Conservation (phyloP, 192 early-diverging fungal species). For the Diversispora eburnea region DNA sequence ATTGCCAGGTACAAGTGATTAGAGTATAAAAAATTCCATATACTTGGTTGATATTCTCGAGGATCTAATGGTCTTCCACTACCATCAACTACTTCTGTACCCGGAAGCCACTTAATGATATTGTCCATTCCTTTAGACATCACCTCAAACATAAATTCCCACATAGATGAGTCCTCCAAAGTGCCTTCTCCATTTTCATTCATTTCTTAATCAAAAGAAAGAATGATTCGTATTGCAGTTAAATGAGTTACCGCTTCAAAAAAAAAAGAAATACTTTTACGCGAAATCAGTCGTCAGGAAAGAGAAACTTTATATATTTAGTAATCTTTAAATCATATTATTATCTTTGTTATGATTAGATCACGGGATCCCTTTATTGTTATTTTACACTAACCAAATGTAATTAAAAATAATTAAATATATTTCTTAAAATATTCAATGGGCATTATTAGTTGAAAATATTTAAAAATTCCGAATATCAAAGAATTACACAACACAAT, state of each 20-base stretch:
- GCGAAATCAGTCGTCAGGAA: too few relatives aligned
- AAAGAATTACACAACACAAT: too few relatives aligned
- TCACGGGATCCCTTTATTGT: too few relatives aligned
- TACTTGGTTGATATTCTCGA: constrained; percentile 19
- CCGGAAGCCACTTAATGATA: constrained; percentile 3
- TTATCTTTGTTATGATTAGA: too few relatives aligned
- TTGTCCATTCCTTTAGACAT: constrained; percentile 9
- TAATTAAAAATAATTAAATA: too few relatives aligned
- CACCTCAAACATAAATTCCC: constrained; percentile 3
- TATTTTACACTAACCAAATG: too few relatives aligned
- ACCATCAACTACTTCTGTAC: neutral
- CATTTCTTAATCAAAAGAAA: neutral
- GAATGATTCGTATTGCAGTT: neutral
- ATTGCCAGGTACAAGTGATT: constrained; percentile 24
- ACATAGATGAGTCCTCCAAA: neutral
- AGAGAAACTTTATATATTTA: too few relatives aligned
- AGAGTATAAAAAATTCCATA: constrained; percentile 30
- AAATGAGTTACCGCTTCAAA: neutral
- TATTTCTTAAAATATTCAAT: too few relatives aligned
- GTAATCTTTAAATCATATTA: too few relatives aligned
- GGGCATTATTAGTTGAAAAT: too few relatives aligned
- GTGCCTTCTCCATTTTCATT: neutral
- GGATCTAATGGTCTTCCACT: constrained; percentile 4
- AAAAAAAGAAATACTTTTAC: neutral
- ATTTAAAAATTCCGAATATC: too few relatives aligned